Conservation (phyloP, 345 rosid genomes). For the Citrus inodora region DNA sequence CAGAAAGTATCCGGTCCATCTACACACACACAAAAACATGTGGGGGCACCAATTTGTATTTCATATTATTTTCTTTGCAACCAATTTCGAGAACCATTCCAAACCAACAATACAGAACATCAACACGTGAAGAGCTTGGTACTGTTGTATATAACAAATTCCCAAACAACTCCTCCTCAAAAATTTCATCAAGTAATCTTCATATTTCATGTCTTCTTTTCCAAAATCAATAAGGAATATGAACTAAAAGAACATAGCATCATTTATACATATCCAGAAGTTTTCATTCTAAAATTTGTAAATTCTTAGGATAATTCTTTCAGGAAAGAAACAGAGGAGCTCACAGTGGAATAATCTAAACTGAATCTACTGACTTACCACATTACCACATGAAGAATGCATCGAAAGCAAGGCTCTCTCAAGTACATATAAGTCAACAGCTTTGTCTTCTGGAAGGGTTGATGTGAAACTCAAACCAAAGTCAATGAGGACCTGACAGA, state of each 20-base stretch:
- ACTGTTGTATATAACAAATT: neutral
- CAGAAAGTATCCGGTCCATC: slow-evolving; percentile 81
- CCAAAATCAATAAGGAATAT: neutral
- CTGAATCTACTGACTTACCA: slow-evolving; percentile 45
- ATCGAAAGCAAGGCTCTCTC: slow-evolving; percentile 89
- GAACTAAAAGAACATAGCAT: neutral
- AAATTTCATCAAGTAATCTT: neutral
- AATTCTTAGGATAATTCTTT: neutral
- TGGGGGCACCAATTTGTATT: neutral
- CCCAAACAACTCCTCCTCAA: neutral
- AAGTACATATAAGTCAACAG: slow-evolving; percentile 92
- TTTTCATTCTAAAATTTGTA: neutral
- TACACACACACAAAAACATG: slow-evolving; percentile 20
- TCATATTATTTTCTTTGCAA: neutral
- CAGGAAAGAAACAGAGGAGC: neutral
- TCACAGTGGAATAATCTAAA: neutral
- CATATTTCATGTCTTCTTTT: neutral
- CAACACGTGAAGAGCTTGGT: neutral
- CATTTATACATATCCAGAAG: neutral
- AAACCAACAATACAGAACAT: neutral
- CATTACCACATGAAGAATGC: slow-evolving; percentile 98
- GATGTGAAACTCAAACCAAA: slow-evolving; percentile 95
- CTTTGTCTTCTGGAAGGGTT: slow-evolving; percentile 91
- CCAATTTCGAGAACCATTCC: neutral
- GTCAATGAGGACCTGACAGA: slow-evolving; percentile 73